Percentiles rank a stretch among this genome's conserved stretches.
Conservation (phyloP, 345 rosid species). For the Citrus glauca region DNA sequence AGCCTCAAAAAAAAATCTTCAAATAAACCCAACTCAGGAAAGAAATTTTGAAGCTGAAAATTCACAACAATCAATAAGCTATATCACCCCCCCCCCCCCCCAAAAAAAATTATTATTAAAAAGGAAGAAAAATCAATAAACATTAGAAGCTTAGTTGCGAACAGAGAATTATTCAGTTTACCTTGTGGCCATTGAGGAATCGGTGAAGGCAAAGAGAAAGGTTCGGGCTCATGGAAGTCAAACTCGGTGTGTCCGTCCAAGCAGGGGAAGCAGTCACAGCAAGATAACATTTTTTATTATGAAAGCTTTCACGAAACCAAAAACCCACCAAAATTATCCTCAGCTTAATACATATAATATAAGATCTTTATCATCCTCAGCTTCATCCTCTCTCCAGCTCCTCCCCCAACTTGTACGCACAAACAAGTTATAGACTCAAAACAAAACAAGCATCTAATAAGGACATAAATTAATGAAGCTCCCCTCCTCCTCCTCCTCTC, state of each 20-base stretch:
- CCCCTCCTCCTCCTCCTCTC: slow-evolving; percentile 14
- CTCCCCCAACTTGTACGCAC: background rate
- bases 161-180: background rate
- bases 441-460: background rate
- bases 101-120: background rate
- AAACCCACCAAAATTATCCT: slow-evolving; percentile 24
- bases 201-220: slow-evolving; percentile 65
- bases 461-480: slow-evolving; percentile 7
- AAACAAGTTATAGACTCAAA: background rate
- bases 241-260: slow-evolving; percentile 39
- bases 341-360: too few relatives aligned
- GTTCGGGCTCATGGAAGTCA: slow-evolving; percentile 26
- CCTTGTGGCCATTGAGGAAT: slow-evolving; percentile 79
- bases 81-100: background rate
- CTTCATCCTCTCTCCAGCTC: slow-evolving; percentile 9
- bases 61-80: background rate
- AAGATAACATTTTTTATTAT: slow-evolving; percentile 46
- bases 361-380: too few relatives aligned
- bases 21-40: background rate
- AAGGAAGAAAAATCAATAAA: background rate
- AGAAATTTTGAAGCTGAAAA: background rate
- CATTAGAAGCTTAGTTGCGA: background rate
- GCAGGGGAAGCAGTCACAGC: slow-evolving; percentile 44
- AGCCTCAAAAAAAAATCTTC: background rate
- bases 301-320: slow-evolving; percentile 10